Base-by-base conservation (phyloP, 2,329 filamentous ascomycete species). In the Aspergillus persii region DNA sequence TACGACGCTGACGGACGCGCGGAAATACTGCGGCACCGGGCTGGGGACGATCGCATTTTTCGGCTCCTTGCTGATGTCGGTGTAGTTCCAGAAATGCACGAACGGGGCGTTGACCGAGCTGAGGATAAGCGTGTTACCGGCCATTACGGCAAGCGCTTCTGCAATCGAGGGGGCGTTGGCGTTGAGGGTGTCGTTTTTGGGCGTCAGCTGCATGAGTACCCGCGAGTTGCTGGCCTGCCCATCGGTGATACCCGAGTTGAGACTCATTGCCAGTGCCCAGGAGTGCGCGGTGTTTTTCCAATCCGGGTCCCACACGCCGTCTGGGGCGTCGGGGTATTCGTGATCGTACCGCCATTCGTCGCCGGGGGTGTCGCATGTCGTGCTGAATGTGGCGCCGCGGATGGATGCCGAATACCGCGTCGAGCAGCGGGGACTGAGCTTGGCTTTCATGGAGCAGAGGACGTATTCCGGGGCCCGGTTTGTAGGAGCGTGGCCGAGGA, bases 61-160 rank as follows among this genome's bases (percentile, higher is more conserved):
- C 0, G 70, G 64, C 0, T 73, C 63, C 4, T 88, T 73, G 2
- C 74, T 73, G 2, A 70, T 67, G 3, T 58, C 53, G 0, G 71
- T 69, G 63, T 84, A 81, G 8, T 76, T 74, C 81, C 84, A 89
- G 55, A 74, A 81, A 39, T 85, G 83, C 0, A 81, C 77, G 67
- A 89, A 91, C 0, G 88, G 86, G 0, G 87, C 77, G 57, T 84
- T 80, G 7, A 84, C 74, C 2, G 86, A 76, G 9, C 84, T 81
- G 47, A 87, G 79, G 8, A 92, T 80, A 0, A 92, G 72, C 0
- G 89, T 91, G 36, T 84, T 87, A 3, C 86, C 85, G 0, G 84
- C 83, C 66, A 92, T 81, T 0, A 91, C 89, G 0, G 89, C 89
- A 0, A 94, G 71, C 0, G 88, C 87, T 73, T 95, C 91, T 0